Percentiles rank a stretch among this genome's conserved stretches.
phyloP scores from a whole-genome alignment of 108 stramenopile genomes.

The Nitzschia sp. region DNA sequence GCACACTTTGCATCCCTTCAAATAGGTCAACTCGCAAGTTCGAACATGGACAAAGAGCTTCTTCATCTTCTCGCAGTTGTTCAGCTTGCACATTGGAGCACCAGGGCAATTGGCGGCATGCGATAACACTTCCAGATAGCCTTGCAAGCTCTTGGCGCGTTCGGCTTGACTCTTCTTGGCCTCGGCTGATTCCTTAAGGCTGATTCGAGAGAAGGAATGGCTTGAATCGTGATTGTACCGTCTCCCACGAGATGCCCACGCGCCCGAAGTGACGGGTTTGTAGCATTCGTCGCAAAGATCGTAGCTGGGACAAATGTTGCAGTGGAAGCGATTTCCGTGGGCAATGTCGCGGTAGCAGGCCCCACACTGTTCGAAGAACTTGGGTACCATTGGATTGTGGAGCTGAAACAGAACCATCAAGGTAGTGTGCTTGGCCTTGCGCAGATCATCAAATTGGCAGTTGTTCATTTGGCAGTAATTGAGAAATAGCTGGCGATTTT shows the following conservation, averaged over 20 bases:
- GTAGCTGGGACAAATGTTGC: constrained; percentile 70
- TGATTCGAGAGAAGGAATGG: constrained; percentile 50
- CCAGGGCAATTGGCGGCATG: constrained; percentile 78
- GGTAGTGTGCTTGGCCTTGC: constrained; percentile 94
- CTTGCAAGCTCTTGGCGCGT: constrained; percentile 63
- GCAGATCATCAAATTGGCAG: constrained; percentile 95
- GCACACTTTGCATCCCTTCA: constrained; percentile 81
- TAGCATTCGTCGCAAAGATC: constrained; percentile 67
- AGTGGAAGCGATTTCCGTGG: constrained; percentile 54
- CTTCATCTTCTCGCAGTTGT: constrained; percentile 92
- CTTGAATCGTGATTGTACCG: constrained; percentile 42
- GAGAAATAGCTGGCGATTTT: constrained; percentile 88
- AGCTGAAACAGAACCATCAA: constrained; percentile 95
- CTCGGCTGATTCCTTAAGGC: constrained; percentile 20
- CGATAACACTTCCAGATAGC: constrained; percentile 79
- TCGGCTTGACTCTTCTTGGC: constrained; percentile 53
- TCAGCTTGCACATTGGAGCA: constrained; percentile 59
- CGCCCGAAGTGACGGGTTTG: constrained; percentile 37
- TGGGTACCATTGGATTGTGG: constrained; percentile 80
- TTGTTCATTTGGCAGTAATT: constrained; percentile 93
- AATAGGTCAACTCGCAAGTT: constrained; percentile 58
- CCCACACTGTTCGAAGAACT: constrained; percentile 62
- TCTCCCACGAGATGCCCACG: constrained; percentile 42
- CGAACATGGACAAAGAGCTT: constrained; percentile 63
- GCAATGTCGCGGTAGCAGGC: constrained; percentile 63